Evolutionary conservation across 345 rosid species (phyloP).

Genomic region (Pelargonium nanum): DNA sequence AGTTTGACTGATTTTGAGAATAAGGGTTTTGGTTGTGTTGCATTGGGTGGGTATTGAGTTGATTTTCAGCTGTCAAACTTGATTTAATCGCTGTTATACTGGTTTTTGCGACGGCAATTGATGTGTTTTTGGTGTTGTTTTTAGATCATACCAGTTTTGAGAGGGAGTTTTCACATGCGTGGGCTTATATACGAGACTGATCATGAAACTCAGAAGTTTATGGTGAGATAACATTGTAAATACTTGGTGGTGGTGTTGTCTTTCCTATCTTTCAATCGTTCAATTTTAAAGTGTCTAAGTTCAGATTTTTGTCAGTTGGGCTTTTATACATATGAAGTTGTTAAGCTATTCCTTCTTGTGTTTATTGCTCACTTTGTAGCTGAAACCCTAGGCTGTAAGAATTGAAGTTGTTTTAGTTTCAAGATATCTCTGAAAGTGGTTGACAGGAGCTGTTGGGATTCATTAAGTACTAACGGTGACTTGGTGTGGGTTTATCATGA

Average conservation of each 20-base stretch:
- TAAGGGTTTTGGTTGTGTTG: background rate
- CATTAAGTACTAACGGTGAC: background rate
- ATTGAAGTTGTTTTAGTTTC: background rate
- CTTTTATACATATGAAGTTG: too few relatives aligned
- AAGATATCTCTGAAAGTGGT: background rate
- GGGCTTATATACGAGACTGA: constrained; percentile 28
- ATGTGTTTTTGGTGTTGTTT: constrained; percentile 17
- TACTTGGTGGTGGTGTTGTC: constrained; percentile 20
- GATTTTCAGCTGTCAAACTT: background rate
- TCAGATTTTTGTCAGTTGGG: too few relatives aligned
- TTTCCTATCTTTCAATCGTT: constrained; percentile 5
- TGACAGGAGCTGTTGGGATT: background rate
- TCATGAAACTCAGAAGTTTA: constrained; percentile 23
- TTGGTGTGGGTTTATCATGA: background rate
- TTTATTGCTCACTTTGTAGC: too few relatives aligned
- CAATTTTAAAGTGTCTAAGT: background rate
- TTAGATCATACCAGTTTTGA: constrained; percentile 34
- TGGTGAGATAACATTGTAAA: constrained; percentile 43
- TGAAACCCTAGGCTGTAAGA: background rate
- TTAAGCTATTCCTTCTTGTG: too few relatives aligned
- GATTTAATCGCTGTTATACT: background rate
- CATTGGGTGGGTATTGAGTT: background rate
- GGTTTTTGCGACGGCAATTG: constrained; percentile 6
- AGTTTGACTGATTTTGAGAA: background rate
- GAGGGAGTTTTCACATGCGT: constrained; percentile 25